Conservation (phyloP, 345 rosid genomes). For the Lumnitzera littorea region DNA sequence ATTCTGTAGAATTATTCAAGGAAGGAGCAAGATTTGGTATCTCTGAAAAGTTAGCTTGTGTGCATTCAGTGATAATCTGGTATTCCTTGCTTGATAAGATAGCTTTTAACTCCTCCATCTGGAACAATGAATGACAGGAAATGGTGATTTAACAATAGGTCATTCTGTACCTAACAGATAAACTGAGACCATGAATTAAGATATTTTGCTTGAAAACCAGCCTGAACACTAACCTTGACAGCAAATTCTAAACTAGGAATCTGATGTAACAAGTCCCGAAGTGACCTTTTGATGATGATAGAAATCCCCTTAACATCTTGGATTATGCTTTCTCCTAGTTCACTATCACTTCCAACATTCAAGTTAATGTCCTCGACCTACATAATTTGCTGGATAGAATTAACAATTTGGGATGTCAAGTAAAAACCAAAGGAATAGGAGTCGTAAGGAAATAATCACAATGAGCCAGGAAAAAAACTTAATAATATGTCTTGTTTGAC, state of each 20-base stretch:
- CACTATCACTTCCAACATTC: conserved; percentile 74
- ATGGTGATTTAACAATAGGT: background rate
- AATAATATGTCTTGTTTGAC: too few relatives aligned
- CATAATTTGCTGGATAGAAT: conserved; percentile 1
- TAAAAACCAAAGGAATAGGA: too few relatives aligned
- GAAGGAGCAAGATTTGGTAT: conserved; percentile 55
- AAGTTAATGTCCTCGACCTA: conserved; percentile 93
- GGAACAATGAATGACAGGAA: conserved; percentile 20
- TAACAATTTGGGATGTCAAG: background rate
- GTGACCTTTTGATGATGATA: conserved; percentile 68
- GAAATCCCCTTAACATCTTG: conserved; percentile 90
- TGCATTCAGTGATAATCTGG: conserved; percentile 88
- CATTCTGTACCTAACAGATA: background rate
- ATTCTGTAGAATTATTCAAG: conserved; percentile 33
- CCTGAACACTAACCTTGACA: conserved; percentile 44
- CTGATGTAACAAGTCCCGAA: conserved; percentile 84
- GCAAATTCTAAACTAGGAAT: conserved; percentile 66
- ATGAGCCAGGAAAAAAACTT: too few relatives aligned
- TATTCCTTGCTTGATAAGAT: conserved; percentile 76
- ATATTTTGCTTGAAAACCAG: conserved; percentile 2
- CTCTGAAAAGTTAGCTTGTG: conserved; percentile 78
- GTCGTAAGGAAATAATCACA: too few relatives aligned
- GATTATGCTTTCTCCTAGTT: conserved; percentile 85
- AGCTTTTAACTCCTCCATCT: conserved; percentile 82
- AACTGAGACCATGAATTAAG: background rate